Conservation (phyloP, 257 asterid species). For the Fraxinus excelsior region DNA sequence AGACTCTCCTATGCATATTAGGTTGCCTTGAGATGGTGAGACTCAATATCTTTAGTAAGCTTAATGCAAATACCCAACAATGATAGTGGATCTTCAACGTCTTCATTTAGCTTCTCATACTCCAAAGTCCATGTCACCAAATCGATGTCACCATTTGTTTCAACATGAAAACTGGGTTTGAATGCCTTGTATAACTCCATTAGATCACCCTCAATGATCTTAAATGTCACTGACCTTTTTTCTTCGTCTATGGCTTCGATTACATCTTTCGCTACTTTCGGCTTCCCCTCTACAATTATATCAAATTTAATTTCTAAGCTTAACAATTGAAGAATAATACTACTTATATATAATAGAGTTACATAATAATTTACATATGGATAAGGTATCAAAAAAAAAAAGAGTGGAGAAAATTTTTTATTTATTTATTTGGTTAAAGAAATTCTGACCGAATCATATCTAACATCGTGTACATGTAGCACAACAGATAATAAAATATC, state of each 20-base stretch:
- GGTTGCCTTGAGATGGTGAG: conserved; percentile 9
- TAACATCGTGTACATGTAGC: no score
- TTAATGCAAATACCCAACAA: conserved; percentile 18
- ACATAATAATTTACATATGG: no score
- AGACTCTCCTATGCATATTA: no score
- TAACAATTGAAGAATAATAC: no score
- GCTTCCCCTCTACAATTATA: neutral
- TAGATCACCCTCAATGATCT: neutral
- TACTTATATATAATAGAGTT: no score
- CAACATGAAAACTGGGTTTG: neutral
- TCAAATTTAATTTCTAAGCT: neutral
- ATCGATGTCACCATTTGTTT: neutral
- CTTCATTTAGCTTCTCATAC: conserved; percentile 33
- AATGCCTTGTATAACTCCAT: neutral
- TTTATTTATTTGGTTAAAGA: no score
- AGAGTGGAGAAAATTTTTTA: no score
- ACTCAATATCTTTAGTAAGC: conserved; percentile 23
- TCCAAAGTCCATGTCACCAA: conserved; percentile 10
- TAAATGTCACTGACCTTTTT: neutral
- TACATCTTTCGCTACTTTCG: neutral
- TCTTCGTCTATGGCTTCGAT: neutral
- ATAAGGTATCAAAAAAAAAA: no score
- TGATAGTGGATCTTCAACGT: conserved; percentile 25
- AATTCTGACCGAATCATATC: no score
- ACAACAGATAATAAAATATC: neutral